Base-by-base conservation (phyloP, 345 rosid species). In the Carallia brachiata region DNA sequence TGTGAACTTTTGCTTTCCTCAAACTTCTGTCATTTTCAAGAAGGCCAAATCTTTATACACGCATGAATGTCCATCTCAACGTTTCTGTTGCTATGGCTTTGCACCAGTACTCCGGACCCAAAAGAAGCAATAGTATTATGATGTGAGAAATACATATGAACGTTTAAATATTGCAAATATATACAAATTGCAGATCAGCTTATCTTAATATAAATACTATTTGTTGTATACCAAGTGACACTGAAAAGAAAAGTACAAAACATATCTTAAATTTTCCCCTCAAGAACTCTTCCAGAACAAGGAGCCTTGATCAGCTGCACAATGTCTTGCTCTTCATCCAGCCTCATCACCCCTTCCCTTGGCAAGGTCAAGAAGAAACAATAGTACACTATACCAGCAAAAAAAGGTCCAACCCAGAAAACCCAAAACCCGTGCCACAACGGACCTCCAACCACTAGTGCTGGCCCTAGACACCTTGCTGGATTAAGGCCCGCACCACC, bases 391-490 rank as follows among this genome's bases (percentile, higher is more conserved):
- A 73, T 0, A 40, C 72, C 71, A 76, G 75, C 75, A 8, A 66
- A 27, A 61, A 67, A 67, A 10, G 80, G 75, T 8, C 80, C 80
- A 36, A 71, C 63, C 80, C 75, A 76, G 16, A 71, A 71, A 23
- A 76, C 75, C 75, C 76, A 71, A 71, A 71, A 69, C 1, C 72
- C 75, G 52, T 71, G 3, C 79, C 79, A 76, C 66, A 76, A 48
- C 3, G 37, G n/a, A 16, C 79, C 75, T 15, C 75, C 75, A 36
- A 54, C 13, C 61, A 76, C 4, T 40, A 76, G 27, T 13, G 76
- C 75, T 7, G 80, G 52, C 12, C 71, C 75, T 40, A 71, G 62
- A 6, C 80, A 76, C 62, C 80, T 55, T 6, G 69, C 80, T 5
- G 75, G 76, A 34, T 71, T 71, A 64, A 76, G 57, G n/a, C 75